Base-by-base conservation (phyloP, 2,329 filamentous ascomycete genomes). In the Alternaria sp. region DNA sequence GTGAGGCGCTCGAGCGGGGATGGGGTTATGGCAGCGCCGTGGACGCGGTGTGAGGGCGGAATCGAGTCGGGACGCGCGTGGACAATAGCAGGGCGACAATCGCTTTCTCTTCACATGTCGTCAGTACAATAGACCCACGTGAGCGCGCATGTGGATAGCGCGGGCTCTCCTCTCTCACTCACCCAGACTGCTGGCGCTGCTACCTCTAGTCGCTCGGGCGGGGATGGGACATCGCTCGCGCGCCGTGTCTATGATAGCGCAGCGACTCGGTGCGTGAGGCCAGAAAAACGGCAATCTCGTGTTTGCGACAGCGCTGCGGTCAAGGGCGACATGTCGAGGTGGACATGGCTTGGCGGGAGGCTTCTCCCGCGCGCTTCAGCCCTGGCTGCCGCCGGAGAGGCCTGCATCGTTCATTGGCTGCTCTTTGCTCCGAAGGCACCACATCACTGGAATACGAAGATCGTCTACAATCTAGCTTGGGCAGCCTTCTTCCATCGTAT, bases 211-310 rank as follows among this genome's bases (percentile, higher is more conserved):
- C 69, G 54, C 58, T 66, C 57, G 57, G 68, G 69, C 70, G 69
- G 69, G 62, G 65, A 67, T 65, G 56, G 69, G 72, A 68, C 74
- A 79, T 79, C 50, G 72, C 75, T 73, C 61, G 46, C 28, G 26
- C 61, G n/a, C 46, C n/a, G 43, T 28, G 23, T 51, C 52, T 54
- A 45, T 30, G 57, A 30, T 30, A 45, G 40, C 43, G 26, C 32
- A 25, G 40, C 40, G 45, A 43, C 45, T 6, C 13, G 26, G 57
- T 54, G 10, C 23, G 55, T 49, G 55, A 59, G 10, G 40, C 26
- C 32, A 25, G 32, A 30, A 43, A 36, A 26, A 44, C 9, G 50
- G 52, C 28, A 40, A 28, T 62, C 28, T 40, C n/a, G 60, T 28
- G 60, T 47, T 44, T 62, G 60, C 60, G 60, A 62, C 55, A 54